A percentile compares a stretch with the other conserved stretches of the same genome.
Evolutionary conservation across 1,284 basidiomycete species (phyloP).

Genomic region (Veloboletus limbatus): DNA sequence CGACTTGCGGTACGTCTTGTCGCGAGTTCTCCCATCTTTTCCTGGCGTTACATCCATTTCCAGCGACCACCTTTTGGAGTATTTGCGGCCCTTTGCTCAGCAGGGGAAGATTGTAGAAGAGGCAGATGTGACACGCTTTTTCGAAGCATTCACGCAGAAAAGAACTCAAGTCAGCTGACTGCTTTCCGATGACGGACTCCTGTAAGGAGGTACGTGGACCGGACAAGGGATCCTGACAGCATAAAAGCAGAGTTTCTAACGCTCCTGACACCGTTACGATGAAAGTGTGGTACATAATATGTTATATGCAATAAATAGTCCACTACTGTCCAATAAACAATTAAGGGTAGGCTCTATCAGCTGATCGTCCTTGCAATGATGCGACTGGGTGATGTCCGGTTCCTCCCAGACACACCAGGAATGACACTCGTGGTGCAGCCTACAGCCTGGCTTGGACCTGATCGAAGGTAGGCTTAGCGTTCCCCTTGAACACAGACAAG

Average conservation of each 20-base stretch:
- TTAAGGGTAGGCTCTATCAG: background rate
- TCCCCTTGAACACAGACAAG: conserved; percentile 42
- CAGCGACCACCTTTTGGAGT: conserved; percentile 70
- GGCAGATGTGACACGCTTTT: conserved; percentile 68
- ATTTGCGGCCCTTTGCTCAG: conserved; percentile 74
- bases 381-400: background rate
- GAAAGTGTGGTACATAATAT: background rate
- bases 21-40: background rate
- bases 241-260: background rate
- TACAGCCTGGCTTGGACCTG: conserved; percentile 24
- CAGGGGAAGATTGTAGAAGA: conserved; percentile 74
- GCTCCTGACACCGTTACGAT: background rate
- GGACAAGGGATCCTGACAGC: background rate
- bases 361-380: background rate
- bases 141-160: conserved; percentile 45
- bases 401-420: too few species aligned
- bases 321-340: background rate
- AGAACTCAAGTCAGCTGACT: conserved; percentile 19
- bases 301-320: background rate
- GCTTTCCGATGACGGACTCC: too few species aligned
- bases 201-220: background rate
- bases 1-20: conserved; percentile 59
- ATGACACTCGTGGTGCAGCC: too few species aligned
- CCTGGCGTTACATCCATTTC: background rate
- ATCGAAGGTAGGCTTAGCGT: conserved; percentile 39